These are phyloP conservation scores for Fusarium kyushuense DNA, from an alignment of 2,329 filamentous ascomycete species.

Conservation along the genomic window DNA sequence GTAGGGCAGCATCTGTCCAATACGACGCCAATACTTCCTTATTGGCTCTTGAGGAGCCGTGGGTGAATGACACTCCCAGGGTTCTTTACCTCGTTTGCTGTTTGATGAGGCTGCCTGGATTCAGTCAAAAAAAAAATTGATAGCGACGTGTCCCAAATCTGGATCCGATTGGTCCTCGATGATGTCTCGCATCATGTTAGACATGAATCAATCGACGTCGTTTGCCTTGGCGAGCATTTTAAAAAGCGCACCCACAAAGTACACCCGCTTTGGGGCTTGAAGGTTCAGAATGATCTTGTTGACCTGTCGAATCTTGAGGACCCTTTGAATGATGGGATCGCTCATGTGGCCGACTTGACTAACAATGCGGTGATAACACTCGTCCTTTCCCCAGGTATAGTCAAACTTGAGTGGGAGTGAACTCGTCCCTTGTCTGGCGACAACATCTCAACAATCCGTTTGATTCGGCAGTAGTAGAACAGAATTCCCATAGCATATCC, in stretches of 20 bases:
- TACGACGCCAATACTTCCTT: too few species aligned
- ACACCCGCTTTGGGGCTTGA: slow-evolving; percentile 14
- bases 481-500: slow-evolving; percentile 15
- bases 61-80: too few species aligned
- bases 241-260: slow-evolving; percentile 19
- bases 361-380: background rate
- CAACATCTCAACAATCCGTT: slow-evolving; percentile 20
- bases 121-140: slow-evolving; percentile 24
- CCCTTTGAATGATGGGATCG: slow-evolving; percentile 1
- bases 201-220: slow-evolving; percentile 4
- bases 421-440: slow-evolving; percentile 15
- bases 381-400: slow-evolving; percentile 6
- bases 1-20: too few species aligned
- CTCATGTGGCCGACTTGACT: slow-evolving; percentile 8
- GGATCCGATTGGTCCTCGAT: background rate
- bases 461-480: background rate
- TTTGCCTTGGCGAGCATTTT: slow-evolving; percentile 30
- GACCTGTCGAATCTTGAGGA: slow-evolving; percentile 3
- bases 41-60: too few species aligned
- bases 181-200: background rate
- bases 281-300: slow-evolving; percentile 2
- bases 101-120: too few species aligned
- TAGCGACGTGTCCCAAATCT: background rate
- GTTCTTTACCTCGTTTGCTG: too few species aligned
- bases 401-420: slow-evolving; percentile 18